Percentiles rank a stretch among this genome's conserved stretches.
phyloP scores from a whole-genome alignment of 1,284 basidiomycete species.

The Trametes pubescens region DNA sequence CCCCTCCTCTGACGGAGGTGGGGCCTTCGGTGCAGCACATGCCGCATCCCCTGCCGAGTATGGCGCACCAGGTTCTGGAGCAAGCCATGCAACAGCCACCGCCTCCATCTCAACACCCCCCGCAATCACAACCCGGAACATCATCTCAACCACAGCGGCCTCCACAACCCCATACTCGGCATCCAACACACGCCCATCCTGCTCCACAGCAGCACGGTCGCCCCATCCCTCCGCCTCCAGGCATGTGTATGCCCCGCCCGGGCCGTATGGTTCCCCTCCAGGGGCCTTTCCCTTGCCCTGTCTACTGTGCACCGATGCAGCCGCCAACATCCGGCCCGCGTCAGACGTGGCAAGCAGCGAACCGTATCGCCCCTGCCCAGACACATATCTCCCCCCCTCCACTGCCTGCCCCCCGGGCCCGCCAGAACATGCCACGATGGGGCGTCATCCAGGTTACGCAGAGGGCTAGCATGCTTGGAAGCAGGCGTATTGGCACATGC shows the following conservation, averaged over 20 bases:
- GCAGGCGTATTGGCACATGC: conserved; percentile 51
- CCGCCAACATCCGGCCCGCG: conserved; percentile 56
- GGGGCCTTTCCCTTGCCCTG: conserved; percentile 53
- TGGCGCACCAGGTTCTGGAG: conserved; percentile 30
- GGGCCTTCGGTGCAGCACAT: conserved; percentile 31
- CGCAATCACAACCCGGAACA: conserved; percentile 19
- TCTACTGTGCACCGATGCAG: conserved; percentile 56
- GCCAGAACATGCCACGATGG: conserved; percentile 50
- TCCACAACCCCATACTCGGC: conserved; percentile 23
- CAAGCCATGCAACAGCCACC: conserved; percentile 40
- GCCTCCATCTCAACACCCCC: conserved; percentile 24
- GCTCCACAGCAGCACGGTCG: conserved; percentile 34
- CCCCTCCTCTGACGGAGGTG: conserved; percentile 27
- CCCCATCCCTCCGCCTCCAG: conserved; percentile 39
- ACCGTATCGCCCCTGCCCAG: conserved; percentile 68
- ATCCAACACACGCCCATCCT: conserved; percentile 2
- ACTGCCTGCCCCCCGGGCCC: conserved; percentile 34
- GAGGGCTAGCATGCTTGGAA: conserved; percentile 55
- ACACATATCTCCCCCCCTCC: conserved; percentile 59
- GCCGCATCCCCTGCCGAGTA: conserved; percentile 23
- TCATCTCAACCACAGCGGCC: conserved; percentile 24
- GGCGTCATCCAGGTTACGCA: conserved; percentile 55
- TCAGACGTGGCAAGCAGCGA: conserved; percentile 68
- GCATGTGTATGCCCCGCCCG: conserved; percentile 39
- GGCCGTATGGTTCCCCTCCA: conserved; percentile 28